These are phyloP conservation scores for Alternaria conjuncta DNA, from an alignment of 2,329 filamentous ascomycete species.

Conservation along the genomic window DNA sequence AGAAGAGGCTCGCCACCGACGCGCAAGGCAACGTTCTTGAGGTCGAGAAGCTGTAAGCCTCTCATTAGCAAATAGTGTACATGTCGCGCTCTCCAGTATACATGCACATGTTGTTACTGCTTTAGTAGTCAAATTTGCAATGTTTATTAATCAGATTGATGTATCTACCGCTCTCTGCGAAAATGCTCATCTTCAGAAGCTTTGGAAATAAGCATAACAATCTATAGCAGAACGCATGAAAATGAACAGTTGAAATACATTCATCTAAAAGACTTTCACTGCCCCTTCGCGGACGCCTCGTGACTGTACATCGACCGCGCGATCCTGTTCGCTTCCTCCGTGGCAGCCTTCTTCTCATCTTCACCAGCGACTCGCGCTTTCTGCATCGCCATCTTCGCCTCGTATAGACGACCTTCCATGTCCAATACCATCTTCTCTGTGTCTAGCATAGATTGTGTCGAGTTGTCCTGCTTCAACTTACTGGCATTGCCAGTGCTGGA, in stretches of 20 bases:
- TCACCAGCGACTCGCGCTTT: not conserved
- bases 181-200: not conserved
- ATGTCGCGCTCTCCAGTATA: not conserved
- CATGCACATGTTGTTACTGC: not conserved
- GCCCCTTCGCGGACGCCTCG: not conserved
- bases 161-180: not conserved
- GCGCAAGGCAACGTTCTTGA: conserved; percentile 26
- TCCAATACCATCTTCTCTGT: conserved; percentile 9
- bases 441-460: not conserved
- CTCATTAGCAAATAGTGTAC: not conserved
- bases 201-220: not conserved
- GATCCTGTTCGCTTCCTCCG: not conserved
- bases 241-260: not conserved
- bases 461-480: not conserved
- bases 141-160: not conserved
- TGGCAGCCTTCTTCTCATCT: not conserved
- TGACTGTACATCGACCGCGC: not conserved
- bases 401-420: conserved; percentile 7
- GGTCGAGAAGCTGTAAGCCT: conserved; percentile 31
- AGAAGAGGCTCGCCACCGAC: conserved; percentile 33
- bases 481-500: not conserved
- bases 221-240: not conserved
- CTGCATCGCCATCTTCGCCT: not conserved
- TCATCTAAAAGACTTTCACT: not conserved
- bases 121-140: not conserved